Evolutionary conservation across 306 rosid species (phyloP), one percentile per base, ranked within the genome.

Genomic region (Prunus campanulata): DNA sequence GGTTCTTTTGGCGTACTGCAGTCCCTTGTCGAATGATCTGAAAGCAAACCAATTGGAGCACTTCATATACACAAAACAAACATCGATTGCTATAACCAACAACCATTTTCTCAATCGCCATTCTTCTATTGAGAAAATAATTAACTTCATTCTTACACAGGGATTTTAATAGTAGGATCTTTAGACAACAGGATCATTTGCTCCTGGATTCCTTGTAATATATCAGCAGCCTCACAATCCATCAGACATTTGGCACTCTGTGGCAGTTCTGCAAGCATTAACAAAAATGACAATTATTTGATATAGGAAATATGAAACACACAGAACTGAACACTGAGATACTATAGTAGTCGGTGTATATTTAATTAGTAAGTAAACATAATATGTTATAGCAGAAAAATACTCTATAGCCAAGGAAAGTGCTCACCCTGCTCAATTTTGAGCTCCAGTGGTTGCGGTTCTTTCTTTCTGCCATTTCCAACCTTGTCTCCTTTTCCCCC

Each of bases 201-300:
- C 8, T 89, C 90, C 77, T 88, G 93, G 80, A 95, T 83, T 83
- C 91, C 92, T 84, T 79, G 91, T 72, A 90, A 85, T 48, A 85
- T 51, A 73, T 85, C 86, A 0, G 81, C 86, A 68, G 96, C 98
- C 83, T 95, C 97, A 78, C 97, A 92, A 81, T 90, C 94, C 96
- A 88, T 87, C 76, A 94, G 68, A 82, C 96, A 90, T 80, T 87
- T 86, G 80, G 75, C 77, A 86, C 83, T 85, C 82, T 85, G 84
- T 24, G 95, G 97, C 71, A 90, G 90, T 73, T 84, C 98, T 94
- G 87, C 85, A 89, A 25, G 30, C 22, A 77, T 54, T 77, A 81
- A 66, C 22, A 51, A 79, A 71, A 14, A 42, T 8, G 44, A 11
- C 19, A 52, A 74, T 24, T 3, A 56, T 56, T 20, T 20, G 62